Conservation (phyloP, 2,329 filamentous ascomycete genomes). For the Neopestalotiopsis rosae region DNA sequence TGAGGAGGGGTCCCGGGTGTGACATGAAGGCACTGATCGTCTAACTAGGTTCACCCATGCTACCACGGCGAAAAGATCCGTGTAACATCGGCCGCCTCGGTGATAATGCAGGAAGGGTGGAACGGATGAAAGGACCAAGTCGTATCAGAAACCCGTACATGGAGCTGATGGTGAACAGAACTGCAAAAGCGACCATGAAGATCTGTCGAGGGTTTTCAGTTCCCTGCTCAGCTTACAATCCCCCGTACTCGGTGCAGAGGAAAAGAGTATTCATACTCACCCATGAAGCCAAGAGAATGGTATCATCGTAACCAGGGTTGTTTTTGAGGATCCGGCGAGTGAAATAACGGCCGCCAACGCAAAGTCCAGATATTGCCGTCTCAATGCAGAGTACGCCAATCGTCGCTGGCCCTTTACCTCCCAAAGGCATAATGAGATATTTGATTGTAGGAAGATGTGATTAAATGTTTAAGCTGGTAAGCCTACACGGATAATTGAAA, state of each 20-base stretch:
- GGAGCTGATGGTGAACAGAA: slow-evolving; percentile 21
- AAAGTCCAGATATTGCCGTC: background rate
- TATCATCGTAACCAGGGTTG: background rate
- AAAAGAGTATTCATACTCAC: background rate
- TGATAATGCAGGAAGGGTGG: no score
- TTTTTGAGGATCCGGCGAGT: background rate
- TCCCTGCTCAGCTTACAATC: background rate
- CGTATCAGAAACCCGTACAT: slow-evolving; percentile 24
- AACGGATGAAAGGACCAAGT: no score
- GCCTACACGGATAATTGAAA: background rate
- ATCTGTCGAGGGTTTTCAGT: background rate
- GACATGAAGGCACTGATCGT: no score
- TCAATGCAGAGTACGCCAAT: background rate
- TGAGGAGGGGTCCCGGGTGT: no score
- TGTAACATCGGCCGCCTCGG: no score
- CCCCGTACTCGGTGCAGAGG: no score
- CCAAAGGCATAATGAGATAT: slow-evolving; percentile 1
- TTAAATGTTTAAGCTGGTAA: background rate
- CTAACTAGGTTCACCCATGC: no score
- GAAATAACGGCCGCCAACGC: background rate
- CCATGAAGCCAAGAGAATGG: background rate
- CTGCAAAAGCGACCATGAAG: slow-evolving; percentile 9
- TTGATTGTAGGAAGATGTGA: background rate
- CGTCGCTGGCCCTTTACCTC: background rate
- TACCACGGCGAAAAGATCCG: no score